These are phyloP conservation scores for Pharnaceum exiguum DNA, from an alignment of 148 eudicot genomes.

Conservation along the genomic window DNA sequence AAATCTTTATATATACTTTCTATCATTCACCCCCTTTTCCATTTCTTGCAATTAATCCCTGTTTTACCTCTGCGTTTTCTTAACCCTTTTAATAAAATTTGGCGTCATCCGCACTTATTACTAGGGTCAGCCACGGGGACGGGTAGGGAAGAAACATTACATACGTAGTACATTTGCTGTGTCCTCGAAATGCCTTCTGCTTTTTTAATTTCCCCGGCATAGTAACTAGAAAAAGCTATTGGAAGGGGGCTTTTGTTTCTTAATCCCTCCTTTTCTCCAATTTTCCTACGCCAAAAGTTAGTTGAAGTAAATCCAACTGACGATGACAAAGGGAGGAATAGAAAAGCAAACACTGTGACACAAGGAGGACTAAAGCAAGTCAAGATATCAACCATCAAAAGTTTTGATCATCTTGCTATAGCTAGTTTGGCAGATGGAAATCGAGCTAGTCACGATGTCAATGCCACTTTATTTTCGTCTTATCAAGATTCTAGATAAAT, in stretches of 20 bases:
- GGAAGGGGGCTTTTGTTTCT: slow-evolving; percentile 6
- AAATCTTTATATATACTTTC: slow-evolving; percentile 17
- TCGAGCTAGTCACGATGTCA: slow-evolving; percentile 4
- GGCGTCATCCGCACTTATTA: slow-evolving; percentile 22
- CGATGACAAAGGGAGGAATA: slow-evolving; percentile 11
- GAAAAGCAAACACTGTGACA: too few relatives aligned
- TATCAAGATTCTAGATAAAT: slow-evolving; percentile 34
- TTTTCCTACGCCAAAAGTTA: slow-evolving; percentile 1
- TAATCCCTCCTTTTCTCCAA: slow-evolving; percentile 4
- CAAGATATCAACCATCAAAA: slow-evolving; percentile 21
- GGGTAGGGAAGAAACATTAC: background rate
- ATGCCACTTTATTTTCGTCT: slow-evolving; percentile 18
- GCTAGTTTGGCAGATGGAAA: too few relatives aligned
- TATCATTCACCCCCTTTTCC: background rate
- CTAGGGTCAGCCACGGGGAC: background rate
- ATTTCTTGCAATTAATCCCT: too few relatives aligned
- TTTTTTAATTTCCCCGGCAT: too few relatives aligned
- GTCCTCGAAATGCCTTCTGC: too few relatives aligned
- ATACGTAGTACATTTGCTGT: too few relatives aligned
- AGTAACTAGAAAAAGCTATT: background rate
- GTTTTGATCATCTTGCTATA: slow-evolving; percentile 5
- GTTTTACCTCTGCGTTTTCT: background rate
- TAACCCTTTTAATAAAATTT: slow-evolving; percentile 23
- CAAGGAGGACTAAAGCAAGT: slow-evolving; percentile 16
- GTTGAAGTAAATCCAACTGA: slow-evolving; percentile 12